Evolutionary conservation across 192 early-diverging fungal genomes (phyloP), one percentile per base, ranked within the genome.

Genomic region (Gigaspora rosea): DNA sequence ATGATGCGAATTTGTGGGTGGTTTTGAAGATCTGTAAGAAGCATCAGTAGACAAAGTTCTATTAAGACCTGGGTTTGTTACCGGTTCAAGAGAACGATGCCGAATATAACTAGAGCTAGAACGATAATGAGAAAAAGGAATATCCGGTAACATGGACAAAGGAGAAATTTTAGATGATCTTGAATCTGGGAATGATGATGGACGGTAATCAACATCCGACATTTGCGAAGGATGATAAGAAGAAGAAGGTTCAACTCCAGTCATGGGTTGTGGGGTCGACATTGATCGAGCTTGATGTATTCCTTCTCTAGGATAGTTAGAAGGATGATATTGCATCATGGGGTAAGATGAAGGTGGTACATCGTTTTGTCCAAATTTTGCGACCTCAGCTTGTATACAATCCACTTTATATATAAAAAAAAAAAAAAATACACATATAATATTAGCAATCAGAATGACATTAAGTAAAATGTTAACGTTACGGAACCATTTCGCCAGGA

Each of bases 331-430:
- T 56, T 50, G 63, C 16, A 50, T 48, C 22, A 54, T 76, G 11
- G 64, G 56, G 1, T 50, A 50, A 51, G 20, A 22, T 15, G 64
- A 41, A 32, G 63, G 41, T 16, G 61, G 41, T 27, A 57, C n/a
- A 16, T 76, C 75, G 27, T 5, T n/a, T 32, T 76, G 75, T 10
- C 63, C 75, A 5, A 76, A 58, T 20, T 76, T 76, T 41, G 75
- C 75, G 0, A 76, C 64, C 36, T 76, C 75, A n/a, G 75, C 75
- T 22, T 66, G 63, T n/a, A 76, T 18, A 15, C 64, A 46, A 76
- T 76, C 75, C 11, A 76, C 75, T 76, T 67, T 15, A 41, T 8
- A 46, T n/a, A 10, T 66, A 8, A 2, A 9, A n/a, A 27, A 27
- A 27, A 27, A 27, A 27, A 27, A 27, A 27, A 27, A 27, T 27